These are phyloP conservation scores for Trichoderma sp. DNA, from an alignment of 2,329 filamentous ascomycete species.

Conservation along the genomic window DNA sequence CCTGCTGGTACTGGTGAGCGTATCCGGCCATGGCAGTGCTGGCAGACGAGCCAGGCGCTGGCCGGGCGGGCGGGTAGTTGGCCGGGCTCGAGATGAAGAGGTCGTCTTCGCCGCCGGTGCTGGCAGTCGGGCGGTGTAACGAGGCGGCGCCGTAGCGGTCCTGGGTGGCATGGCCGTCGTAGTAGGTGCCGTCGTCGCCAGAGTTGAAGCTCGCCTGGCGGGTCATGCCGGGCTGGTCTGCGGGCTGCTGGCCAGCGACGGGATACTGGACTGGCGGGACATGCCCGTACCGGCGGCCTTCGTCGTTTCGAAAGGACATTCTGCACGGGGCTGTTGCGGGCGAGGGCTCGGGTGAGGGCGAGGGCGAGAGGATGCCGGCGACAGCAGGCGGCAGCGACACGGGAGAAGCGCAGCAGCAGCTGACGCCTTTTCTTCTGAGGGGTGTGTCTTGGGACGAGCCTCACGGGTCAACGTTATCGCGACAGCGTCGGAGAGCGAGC, in stretches of 20 bases:
- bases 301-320: constrained; percentile 67
- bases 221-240: constrained; percentile 39
- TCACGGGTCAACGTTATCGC: constrained; percentile 32
- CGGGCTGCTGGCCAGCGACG: constrained; percentile 47
- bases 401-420: constrained; percentile 20
- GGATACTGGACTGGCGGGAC: constrained; percentile 67
- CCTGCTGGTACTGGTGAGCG: constrained; percentile 54
- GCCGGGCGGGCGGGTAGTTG: constrained; percentile 35
- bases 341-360: background rate
- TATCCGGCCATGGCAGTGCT: constrained; percentile 54
- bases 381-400: constrained; percentile 9
- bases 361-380: background rate
- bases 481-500: constrained; percentile 11
- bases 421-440: constrained; percentile 9
- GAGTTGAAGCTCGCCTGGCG: constrained; percentile 74
- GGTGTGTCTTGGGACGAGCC: constrained; percentile 26
- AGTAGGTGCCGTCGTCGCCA: constrained; percentile 69
- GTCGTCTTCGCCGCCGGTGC: constrained; percentile 54
- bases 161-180: constrained; percentile 34
- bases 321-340: constrained; percentile 14
- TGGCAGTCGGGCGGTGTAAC: constrained; percentile 28
- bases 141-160: constrained; percentile 32
- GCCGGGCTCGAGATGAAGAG: constrained; percentile 61
- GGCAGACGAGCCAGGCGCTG: constrained; percentile 45
- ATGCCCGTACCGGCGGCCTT: constrained; percentile 66